Conservation (phyloP, 805 yeast genomes). For the Blastobotrys attinorum region DNA sequence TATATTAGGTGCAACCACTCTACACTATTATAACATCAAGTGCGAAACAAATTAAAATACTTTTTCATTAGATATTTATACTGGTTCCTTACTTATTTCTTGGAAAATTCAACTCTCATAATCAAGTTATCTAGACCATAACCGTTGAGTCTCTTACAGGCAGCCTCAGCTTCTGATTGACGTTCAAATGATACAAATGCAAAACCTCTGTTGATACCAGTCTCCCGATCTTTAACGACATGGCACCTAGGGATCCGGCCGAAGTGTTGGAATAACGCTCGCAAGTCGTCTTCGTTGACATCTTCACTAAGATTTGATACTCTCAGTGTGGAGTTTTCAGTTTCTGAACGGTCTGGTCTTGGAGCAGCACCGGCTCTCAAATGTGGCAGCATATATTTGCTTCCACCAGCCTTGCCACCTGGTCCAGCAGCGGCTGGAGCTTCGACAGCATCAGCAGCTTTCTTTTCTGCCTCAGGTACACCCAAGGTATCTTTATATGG, state of each 20-base stretch:
- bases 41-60: too few relatives aligned
- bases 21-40: too few relatives aligned
- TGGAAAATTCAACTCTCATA: constrained; percentile 39
- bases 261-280: constrained; percentile 61
- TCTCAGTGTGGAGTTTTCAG: constrained; percentile 81
- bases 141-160: constrained; percentile 72
- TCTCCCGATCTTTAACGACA: constrained; percentile 82
- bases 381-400: constrained; percentile 54
- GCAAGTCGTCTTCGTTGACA: constrained; percentile 74
- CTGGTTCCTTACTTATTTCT: constrained; percentile 22
- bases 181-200: constrained; percentile 80
- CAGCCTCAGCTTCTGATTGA: constrained; percentile 57
- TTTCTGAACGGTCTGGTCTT: constrained; percentile 43
- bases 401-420: constrained; percentile 26
- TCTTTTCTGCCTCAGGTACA: constrained; percentile 36
- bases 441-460: constrained; percentile 32
- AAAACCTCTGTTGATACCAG: constrained; percentile 90
- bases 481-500: constrained; percentile 88
- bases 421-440: constrained; percentile 25
- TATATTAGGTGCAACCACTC: too few relatives aligned
- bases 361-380: constrained; percentile 37
- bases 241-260: constrained; percentile 70
- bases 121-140: constrained; percentile 89
- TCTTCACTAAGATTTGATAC: constrained; percentile 83
- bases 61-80: too few relatives aligned